These are phyloP conservation scores for Symbiodinium pilosum DNA, from an alignment of 73 alveolate species.

Conservation along the genomic window DNA sequence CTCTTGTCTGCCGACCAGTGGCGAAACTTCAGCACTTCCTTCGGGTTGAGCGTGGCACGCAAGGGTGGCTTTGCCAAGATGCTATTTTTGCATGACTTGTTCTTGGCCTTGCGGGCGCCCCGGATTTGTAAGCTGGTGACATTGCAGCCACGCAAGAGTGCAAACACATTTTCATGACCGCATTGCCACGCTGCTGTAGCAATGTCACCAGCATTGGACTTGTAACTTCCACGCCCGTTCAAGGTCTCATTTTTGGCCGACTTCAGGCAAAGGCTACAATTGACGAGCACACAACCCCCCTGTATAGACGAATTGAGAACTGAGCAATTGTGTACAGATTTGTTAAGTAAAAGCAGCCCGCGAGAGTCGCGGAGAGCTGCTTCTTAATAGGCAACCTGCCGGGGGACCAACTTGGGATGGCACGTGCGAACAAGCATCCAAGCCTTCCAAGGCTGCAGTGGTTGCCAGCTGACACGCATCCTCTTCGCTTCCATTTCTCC, in stretches of 20 bases:
- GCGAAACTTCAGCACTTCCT: neutral
- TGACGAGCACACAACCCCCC: neutral
- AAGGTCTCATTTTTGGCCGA: neutral
- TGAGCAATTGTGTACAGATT: neutral
- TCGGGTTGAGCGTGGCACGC: neutral
- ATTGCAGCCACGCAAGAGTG: neutral
- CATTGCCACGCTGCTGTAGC: neutral
- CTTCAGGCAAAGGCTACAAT: neutral
- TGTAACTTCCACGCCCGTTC: neutral
- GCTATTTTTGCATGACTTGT: neutral
- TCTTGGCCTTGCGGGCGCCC: neutral
- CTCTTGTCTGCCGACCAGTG: neutral
- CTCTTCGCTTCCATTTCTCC: too few species aligned
- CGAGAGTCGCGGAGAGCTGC: too few species aligned
- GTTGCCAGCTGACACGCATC: too few species aligned
- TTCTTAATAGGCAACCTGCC: neutral
- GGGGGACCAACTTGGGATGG: too few species aligned
- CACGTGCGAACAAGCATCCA: too few species aligned
- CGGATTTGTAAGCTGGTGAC: constrained; percentile 15
- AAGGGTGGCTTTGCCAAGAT: neutral
- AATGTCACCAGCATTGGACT: neutral
- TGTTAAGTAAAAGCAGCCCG: neutral
- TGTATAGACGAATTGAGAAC: too few species aligned
- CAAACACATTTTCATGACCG: too few species aligned
- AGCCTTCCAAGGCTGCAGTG: too few species aligned